A percentile compares a stretch with the other conserved stretches of the same genome.
Conservation (phyloP, 2,329 filamentous ascomycete genomes). For the Helicocarpus griseus region DNA sequence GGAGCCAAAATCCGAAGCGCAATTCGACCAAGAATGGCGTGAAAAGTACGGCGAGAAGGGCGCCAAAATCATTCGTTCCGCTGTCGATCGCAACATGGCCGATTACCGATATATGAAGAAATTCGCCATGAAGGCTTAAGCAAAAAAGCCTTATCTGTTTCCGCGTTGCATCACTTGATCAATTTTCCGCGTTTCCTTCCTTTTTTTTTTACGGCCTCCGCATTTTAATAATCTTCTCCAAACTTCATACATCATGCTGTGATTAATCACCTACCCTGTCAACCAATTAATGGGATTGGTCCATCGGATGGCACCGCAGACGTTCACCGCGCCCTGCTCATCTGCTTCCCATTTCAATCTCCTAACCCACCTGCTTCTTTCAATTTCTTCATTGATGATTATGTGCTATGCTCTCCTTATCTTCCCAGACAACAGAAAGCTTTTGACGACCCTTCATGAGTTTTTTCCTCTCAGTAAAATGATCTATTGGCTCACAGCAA, state of each 20-base stretch:
- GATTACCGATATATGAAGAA: constrained; percentile 58
- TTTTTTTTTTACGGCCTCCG: background rate
- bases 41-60: constrained; percentile 52
- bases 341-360: too few species aligned
- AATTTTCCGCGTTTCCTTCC: background rate
- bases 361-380: too few species aligned
- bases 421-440: too few species aligned
- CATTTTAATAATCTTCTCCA: background rate
- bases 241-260: background rate
- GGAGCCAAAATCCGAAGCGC: constrained; percentile 38
- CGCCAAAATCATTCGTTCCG: constrained; percentile 49
- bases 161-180: background rate
- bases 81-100: constrained; percentile 49
- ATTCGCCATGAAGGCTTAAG: constrained; percentile 47
- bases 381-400: too few species aligned
- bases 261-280: background rate
- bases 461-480: too few species aligned
- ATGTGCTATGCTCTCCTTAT: too few species aligned
- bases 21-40: constrained; percentile 51
- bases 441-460: too few species aligned
- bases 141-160: background rate
- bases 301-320: too few species aligned
- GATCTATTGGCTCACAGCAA: too few species aligned
- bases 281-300: too few species aligned
- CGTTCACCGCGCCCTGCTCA: too few species aligned